Base-by-base conservation (phyloP, 2,329 filamentous ascomycete genomes). In the Neofusicoccum sp. region DNA sequence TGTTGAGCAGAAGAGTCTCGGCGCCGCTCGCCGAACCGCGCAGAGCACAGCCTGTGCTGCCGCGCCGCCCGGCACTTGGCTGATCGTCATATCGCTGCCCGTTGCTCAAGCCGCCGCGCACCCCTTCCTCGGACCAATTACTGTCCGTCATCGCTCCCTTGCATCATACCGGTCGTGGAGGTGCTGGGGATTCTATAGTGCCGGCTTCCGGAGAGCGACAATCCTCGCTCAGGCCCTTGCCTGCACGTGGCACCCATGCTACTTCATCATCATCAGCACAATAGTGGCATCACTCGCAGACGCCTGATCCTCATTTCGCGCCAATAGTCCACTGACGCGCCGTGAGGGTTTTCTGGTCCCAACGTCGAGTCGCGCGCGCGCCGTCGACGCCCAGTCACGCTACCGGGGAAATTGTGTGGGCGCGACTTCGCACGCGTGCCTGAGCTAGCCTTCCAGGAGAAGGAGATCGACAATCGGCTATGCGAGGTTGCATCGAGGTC, bases 131-230 rank as follows among this genome's bases (percentile, higher is more conserved):
- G 9, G n/a, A 6, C 14, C 29, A 37, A 44, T 22, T 34, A 22
- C 52, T 56, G 54, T 34, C 54, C 39, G 54, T 45, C 54, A 58
- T 58, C 41, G 41, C 41, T 58, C 31, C 29, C 41, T 58, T 58
- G 54, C 54, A 58, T 58, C 54, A 58, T 45, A 29, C 54, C 37
- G 31, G 31, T n/a, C 43, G 54, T 41, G 31, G 45, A 45, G 37
- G 29, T 58, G 54, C 54, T 8, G 34, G 22, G 7, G 14, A n/a
- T 16, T 45, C 54, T 29, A 34, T 41, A 8, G 16, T 56, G 52
- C 52, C 52, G 52, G 52, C 7, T 8, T 43, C n/a, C 41, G 54
- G 41, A 34, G 9, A 45, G 41, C 54, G 39, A 45, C 22, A 34
- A 58, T 58, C 54, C 37, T 44, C 54, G 33, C 9, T 22, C 29